Evolutionary conservation across 805 yeast genomes (phyloP).

Genomic region (Hanseniaspora valbyensis): DNA sequence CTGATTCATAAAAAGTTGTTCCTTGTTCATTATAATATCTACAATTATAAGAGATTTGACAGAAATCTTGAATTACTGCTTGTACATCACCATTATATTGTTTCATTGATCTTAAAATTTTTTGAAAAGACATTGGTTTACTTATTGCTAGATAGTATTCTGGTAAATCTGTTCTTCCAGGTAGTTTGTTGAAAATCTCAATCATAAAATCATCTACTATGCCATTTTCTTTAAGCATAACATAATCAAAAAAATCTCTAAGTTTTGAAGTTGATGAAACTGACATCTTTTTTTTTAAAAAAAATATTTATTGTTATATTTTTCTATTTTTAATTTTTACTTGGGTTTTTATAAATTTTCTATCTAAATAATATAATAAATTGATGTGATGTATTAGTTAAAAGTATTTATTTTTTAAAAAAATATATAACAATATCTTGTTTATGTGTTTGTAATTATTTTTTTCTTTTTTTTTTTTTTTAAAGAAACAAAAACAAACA

Average conservation of each 20-base stretch:
- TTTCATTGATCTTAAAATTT: conserved; percentile 49
- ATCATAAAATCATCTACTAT: not conserved
- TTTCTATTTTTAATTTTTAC: too few relatives aligned
- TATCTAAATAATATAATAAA: too few relatives aligned
- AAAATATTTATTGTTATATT: too few relatives aligned
- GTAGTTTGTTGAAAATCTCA: conserved; percentile 34
- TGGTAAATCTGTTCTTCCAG: conserved; percentile 52
- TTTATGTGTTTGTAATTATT: too few relatives aligned
- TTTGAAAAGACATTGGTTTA: conserved; percentile 71
- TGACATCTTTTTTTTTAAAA: not conserved
- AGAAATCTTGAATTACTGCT: conserved; percentile 64
- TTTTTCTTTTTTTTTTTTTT: too few relatives aligned
- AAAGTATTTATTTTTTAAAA: too few relatives aligned
- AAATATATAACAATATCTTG: too few relatives aligned
- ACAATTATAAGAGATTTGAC: conserved; percentile 85
- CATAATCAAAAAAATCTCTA: not conserved
- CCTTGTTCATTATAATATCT: conserved; percentile 66
- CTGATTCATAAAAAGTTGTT: conserved; percentile 58
- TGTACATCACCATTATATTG: conserved; percentile 45
- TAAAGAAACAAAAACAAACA: too few relatives aligned
- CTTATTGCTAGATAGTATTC: conserved; percentile 73
- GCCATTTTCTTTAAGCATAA: not conserved
- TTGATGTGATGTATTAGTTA: too few relatives aligned
- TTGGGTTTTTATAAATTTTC: too few relatives aligned
- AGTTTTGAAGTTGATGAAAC: not conserved